Conservation (phyloP, 2,329 filamentous ascomycete species). For the Alternaria ethzedia region DNA sequence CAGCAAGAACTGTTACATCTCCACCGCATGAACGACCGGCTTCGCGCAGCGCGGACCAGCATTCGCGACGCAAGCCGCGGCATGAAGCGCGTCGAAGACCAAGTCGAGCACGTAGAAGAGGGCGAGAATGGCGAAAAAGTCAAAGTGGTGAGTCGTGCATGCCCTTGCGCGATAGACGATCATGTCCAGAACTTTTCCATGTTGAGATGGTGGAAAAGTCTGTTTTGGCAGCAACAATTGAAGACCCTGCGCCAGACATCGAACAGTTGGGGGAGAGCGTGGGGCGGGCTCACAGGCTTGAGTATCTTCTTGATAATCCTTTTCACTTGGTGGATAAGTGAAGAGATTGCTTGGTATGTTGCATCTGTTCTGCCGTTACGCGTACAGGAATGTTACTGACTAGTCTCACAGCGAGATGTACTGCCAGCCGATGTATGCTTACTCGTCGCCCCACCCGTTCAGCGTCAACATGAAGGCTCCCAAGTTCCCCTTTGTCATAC, state of each 20-base stretch:
- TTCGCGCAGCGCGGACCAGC: slow-evolving; percentile 50
- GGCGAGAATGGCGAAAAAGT: slow-evolving; percentile 15
- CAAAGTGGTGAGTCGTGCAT: slow-evolving; percentile 20
- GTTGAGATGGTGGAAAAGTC: slow-evolving; percentile 29
- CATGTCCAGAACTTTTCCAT: slow-evolving; percentile 18
- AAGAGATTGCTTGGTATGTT: slow-evolving; percentile 55
- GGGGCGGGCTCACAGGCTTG: slow-evolving; percentile 48
- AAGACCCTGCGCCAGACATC: slow-evolving; percentile 21
- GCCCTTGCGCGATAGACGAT: slow-evolving; percentile 24
- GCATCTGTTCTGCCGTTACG: neutral
- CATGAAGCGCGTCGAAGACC: slow-evolving; percentile 50
- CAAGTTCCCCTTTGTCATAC: slow-evolving; percentile 61
- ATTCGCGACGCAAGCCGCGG: slow-evolving; percentile 54
- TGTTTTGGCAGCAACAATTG: slow-evolving; percentile 36
- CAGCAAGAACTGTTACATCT: slow-evolving; percentile 52
- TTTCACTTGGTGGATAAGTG: slow-evolving; percentile 57
- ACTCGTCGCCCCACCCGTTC: slow-evolving; percentile 55
- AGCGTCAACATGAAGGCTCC: slow-evolving; percentile 61
- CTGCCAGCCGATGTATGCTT: slow-evolving; percentile 58
- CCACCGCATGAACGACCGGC: slow-evolving; percentile 50
- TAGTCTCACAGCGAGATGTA: slow-evolving; percentile 51
- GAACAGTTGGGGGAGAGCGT: slow-evolving; percentile 16
- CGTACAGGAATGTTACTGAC: neutral
- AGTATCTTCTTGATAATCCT: slow-evolving; percentile 50
- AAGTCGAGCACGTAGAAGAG: slow-evolving; percentile 45